Percentiles rank a stretch among this genome's conserved stretches.
These are phyloP conservation scores for Mortierella sp. DNA, from an alignment of 371 early-diverging fungal genomes.

Conservation along the genomic window DNA sequence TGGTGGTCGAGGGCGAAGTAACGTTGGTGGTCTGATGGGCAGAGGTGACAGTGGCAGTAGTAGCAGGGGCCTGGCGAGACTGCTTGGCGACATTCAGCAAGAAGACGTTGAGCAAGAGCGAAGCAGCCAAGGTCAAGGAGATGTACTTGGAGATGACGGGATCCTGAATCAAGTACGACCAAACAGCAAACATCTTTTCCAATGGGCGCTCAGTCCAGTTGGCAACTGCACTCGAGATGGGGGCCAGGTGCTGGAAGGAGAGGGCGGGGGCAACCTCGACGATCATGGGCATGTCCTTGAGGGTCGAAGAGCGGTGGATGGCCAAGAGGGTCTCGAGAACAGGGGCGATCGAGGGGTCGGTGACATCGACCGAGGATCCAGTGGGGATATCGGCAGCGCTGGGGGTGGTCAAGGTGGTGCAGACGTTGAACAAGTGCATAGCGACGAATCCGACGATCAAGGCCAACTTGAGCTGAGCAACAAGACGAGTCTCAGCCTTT, in stretches of 20 bases:
- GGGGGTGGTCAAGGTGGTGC: conserved; percentile 69
- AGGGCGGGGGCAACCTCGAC: conserved; percentile 76
- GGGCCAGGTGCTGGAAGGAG: conserved; percentile 64
- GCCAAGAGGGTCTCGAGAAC: conserved; percentile 63
- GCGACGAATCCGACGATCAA: conserved; percentile 79
- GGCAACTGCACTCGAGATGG: conserved; percentile 49
- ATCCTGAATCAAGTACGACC: conserved; percentile 71
- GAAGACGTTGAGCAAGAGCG: conserved; percentile 75
- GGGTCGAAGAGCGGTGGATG: conserved; percentile 62
- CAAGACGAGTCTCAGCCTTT: conserved; percentile 68
- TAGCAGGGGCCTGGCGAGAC: conserved; percentile 52
- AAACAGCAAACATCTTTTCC: conserved; percentile 63
- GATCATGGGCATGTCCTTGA: conserved; percentile 63
- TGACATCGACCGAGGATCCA: conserved; percentile 59
- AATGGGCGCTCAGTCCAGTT: conserved; percentile 64
- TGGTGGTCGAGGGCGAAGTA: conserved; percentile 30
- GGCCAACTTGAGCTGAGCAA: conserved; percentile 71
- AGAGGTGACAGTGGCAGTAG: background rate
- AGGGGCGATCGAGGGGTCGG: conserved; percentile 58
- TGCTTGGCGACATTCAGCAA: conserved; percentile 74
- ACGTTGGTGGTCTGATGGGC: conserved; percentile 10
- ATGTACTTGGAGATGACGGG: conserved; percentile 76
- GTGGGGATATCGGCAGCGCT: conserved; percentile 7
- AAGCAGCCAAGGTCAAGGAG: conserved; percentile 66
- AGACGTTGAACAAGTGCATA: conserved; percentile 81